Evolutionary conservation across 495 filamentous ascomycete genomes (phyloP).

Genomic region (Penicillium lagena): DNA sequence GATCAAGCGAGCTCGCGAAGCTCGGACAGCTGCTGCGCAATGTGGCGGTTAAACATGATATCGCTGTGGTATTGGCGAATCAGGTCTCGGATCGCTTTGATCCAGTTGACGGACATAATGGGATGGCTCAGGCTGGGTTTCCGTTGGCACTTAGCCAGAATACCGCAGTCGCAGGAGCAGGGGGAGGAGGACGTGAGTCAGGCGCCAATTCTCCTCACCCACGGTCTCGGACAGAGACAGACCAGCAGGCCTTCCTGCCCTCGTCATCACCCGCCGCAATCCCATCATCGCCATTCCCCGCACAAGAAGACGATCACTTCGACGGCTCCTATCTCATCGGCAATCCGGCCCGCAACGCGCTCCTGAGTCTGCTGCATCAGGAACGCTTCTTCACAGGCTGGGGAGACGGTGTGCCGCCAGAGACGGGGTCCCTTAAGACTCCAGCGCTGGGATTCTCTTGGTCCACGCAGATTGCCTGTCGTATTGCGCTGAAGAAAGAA

Average conservation of each 20-base stretch:
- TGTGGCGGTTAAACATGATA: slow-evolving; percentile 60
- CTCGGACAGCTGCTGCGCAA: slow-evolving; percentile 72
- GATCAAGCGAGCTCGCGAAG: slow-evolving; percentile 62
- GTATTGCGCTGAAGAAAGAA: slow-evolving; percentile 72
- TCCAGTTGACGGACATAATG: slow-evolving; percentile 6
- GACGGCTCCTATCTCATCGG: slow-evolving; percentile 35
- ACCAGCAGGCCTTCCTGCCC: slow-evolving; percentile 11
- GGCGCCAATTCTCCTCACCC: slow-evolving; percentile 16
- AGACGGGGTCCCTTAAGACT: slow-evolving; percentile 54
- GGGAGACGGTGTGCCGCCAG: slow-evolving; percentile 50
- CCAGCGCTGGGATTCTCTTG: slow-evolving; percentile 83
- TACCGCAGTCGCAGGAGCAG: not conserved
- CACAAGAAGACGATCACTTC: slow-evolving; percentile 31
- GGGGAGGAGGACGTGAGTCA: slow-evolving; percentile 6
- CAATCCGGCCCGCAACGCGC: slow-evolving; percentile 32
- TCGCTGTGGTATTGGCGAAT: slow-evolving; percentile 89
- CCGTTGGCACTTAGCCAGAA: slow-evolving; percentile 9
- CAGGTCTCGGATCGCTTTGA: slow-evolving; percentile 91
- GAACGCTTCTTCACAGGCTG: slow-evolving; percentile 92
- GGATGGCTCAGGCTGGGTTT: slow-evolving; percentile 4
- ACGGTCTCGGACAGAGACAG: slow-evolving; percentile 6
- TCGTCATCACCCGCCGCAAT: slow-evolving; percentile 23
- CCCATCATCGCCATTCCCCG: slow-evolving; percentile 22
- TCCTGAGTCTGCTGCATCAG: slow-evolving; percentile 76
- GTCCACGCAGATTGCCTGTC: slow-evolving; percentile 77